phyloP scores from a whole-genome alignment of 169 alveolate species.

The Babesia bovis region DNA sequence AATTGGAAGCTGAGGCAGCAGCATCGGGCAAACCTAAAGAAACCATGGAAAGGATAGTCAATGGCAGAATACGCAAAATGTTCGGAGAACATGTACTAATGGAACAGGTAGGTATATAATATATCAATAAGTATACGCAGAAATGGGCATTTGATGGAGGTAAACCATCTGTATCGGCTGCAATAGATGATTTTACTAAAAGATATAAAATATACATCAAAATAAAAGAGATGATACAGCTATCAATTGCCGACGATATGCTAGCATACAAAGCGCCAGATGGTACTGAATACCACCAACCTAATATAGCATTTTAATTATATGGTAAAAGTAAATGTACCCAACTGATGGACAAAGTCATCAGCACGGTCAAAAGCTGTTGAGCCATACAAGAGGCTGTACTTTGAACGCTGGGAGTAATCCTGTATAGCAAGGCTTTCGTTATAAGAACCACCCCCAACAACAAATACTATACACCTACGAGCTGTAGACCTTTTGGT shows the following conservation, averaged over 20 bases:
- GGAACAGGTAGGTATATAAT: slow-evolving; percentile 37
- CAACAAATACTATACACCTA: slow-evolving; percentile 71
- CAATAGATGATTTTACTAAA: slow-evolving; percentile 19
- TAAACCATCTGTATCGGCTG: slow-evolving; percentile 22
- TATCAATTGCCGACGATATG: slow-evolving; percentile 48
- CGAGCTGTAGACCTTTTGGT: slow-evolving; percentile 32
- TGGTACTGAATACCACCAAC: slow-evolving; percentile 14
- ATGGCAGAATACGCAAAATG: slow-evolving; percentile 38
- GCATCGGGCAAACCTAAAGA: slow-evolving; percentile 46
- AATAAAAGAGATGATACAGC: slow-evolving; percentile 17
- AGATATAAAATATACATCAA: not conserved
- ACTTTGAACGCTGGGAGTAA: slow-evolving; percentile 65
- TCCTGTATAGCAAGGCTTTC: slow-evolving; percentile 77
- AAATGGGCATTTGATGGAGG: slow-evolving; percentile 61
- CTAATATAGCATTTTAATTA: slow-evolving; percentile 33
- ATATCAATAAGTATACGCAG: not conserved
- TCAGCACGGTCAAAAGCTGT: slow-evolving; percentile 61
- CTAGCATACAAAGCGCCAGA: slow-evolving; percentile 29
- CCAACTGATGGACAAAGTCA: slow-evolving; percentile 54
- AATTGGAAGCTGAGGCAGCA: slow-evolving; percentile 12
- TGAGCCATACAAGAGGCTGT: slow-evolving; percentile 52
- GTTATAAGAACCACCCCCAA: slow-evolving; percentile 83
- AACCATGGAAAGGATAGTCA: slow-evolving; percentile 36
- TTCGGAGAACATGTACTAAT: slow-evolving; percentile 53
- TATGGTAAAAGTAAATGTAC: slow-evolving; percentile 3